Base-by-base conservation (phyloP, 2,329 filamentous ascomycete species). In the Neopestalotiopsis clavispora region DNA sequence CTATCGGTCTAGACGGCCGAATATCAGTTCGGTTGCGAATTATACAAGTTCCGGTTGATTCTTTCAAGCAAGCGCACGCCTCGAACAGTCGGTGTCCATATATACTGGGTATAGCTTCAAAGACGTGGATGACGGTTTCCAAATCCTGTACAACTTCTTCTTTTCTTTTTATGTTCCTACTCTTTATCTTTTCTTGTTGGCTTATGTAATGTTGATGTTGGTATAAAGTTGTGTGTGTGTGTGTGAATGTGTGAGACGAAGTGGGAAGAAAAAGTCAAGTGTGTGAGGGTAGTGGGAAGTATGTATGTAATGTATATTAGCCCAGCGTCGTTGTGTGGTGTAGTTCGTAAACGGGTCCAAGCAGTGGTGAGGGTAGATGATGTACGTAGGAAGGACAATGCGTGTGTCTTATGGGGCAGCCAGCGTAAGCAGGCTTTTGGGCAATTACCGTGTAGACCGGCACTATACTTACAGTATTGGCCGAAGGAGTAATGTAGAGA, bases 391-490 rank as follows among this genome's bases (percentile, higher is more conserved):
- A 57, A 66, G 63, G 34, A 34, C 42, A 28, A 57, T 28, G 32
- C 49, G 63, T 66, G 17, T 42, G 63, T 66, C 63, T 66, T 66
- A 66, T 58, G 63, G 57, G 56, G 56, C 65, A 12, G 34, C 56
- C 28, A 49, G 34, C 58, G 52, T 67, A 67, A 67, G 65, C 65
- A 67, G 34, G 52, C 65, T 32, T 62, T 56, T 56, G 49, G 45
- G 67, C 38, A 57, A 67, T 62, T 69, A 66, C 45, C 45, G 45
- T 52, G 45, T 52, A 52, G 45, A 52, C 17, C 45, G 45, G 61
- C 61, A 59, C 45, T 69, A 69, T 69, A 69, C 32, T 61, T 23
- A 68, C 60, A 67, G 45, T 45, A 57, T 66, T 56, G 61, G 62
- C 23, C 65, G 28, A 66, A 62, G 42, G 58, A 20, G 56, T 30